Evolutionary conservation across 768 basidiomycete genomes (phyloP), one percentile per base, ranked within the genome.

Genomic region (Lanmaoa pseudosensibilis): DNA sequence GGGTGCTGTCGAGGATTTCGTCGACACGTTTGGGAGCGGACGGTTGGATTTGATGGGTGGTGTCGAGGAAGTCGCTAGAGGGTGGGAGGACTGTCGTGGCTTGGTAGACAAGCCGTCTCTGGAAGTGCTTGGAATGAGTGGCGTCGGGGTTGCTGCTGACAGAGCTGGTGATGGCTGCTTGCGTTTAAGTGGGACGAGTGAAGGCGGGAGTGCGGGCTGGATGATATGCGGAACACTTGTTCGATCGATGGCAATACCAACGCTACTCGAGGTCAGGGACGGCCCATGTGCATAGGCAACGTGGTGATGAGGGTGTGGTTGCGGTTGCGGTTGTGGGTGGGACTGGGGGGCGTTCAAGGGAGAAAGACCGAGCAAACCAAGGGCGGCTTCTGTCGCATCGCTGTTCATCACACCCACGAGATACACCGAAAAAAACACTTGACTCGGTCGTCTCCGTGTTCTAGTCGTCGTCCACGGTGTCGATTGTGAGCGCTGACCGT

Each of bases 371-470:
- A 84, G 77, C 27, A 84, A 74, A 67, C 81, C 83, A 55, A 84
- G 79, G 39, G 80, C 81, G 54, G 82, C 83, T 70, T 84, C 83
- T 65, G 78, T 76, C 63, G 80, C 82, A 80, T 83, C 83, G 73
- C 70, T 78, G 68, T 74, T 74, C 78, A 79, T 80, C 69, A 69
- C 64, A 62, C 58, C 54, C 39, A 34, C 47, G 19, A 45, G 39
- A 55, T 49, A 56, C 47, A 52, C 53, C 54, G 37, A 57, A 38
- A 50, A 53, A 49, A 58, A 55, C 4, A 16, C 21, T 51, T 43
- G 56, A 46, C 25, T 36, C 43, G 2, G 48, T 54, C 56, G 59
- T 39, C 39, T 25, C 13, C 43, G 58, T 33, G 40, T 49, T n/a
- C 52, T 15, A 50, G 56, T 59, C 48, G 56, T 46, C 38, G 60